Conservation (phyloP, 2,329 filamentous ascomycete genomes). For the Fusarium annulatum region DNA sequence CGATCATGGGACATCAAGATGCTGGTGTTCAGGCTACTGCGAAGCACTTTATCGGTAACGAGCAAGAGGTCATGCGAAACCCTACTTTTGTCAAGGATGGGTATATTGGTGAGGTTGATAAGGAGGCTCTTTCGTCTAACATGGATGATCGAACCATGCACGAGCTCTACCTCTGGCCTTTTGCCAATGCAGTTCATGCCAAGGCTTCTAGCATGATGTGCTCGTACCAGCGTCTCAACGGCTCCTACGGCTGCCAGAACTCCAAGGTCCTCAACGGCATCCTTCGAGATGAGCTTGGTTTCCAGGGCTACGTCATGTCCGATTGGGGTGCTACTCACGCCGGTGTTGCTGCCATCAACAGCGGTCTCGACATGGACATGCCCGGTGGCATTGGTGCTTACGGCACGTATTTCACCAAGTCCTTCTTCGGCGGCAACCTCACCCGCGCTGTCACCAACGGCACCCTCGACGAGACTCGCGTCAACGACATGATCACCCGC, state of each 20-base stretch:
- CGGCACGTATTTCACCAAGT: slow-evolving; percentile 47
- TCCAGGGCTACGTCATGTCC: slow-evolving; percentile 82
- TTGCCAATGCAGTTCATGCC: slow-evolving; percentile 49
- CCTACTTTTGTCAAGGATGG: slow-evolving; percentile 42
- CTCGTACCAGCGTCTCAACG: slow-evolving; percentile 83
- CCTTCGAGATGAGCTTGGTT: slow-evolving; percentile 82
- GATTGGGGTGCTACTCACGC: slow-evolving; percentile 84
- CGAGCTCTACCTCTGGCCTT: slow-evolving; percentile 57
- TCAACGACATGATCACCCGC: slow-evolving; percentile 62
- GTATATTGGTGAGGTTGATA: slow-evolving; percentile 37
- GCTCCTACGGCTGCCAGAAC: slow-evolving; percentile 85
- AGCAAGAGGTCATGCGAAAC: slow-evolving; percentile 51
- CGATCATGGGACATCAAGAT: slow-evolving; percentile 50
- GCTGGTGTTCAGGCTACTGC: slow-evolving; percentile 53
- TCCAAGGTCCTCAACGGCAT: slow-evolving; percentile 79
- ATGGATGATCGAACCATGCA: slow-evolving; percentile 70
- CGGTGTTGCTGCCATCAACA: slow-evolving; percentile 72
- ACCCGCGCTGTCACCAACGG: slow-evolving; percentile 61
- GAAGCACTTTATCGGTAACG: slow-evolving; percentile 55
- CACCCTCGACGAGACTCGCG: slow-evolving; percentile 52
- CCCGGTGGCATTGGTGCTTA: slow-evolving; percentile 55
- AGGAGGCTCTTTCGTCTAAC: slow-evolving; percentile 55
- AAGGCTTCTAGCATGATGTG: slow-evolving; percentile 64
- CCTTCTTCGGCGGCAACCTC: slow-evolving; percentile 59
- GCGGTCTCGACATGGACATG: slow-evolving; percentile 75